Evolutionary conservation across 495 filamentous ascomycete genomes (phyloP), one percentile per base, ranked within the genome.

Genomic region (Choiromyces venosus): DNA sequence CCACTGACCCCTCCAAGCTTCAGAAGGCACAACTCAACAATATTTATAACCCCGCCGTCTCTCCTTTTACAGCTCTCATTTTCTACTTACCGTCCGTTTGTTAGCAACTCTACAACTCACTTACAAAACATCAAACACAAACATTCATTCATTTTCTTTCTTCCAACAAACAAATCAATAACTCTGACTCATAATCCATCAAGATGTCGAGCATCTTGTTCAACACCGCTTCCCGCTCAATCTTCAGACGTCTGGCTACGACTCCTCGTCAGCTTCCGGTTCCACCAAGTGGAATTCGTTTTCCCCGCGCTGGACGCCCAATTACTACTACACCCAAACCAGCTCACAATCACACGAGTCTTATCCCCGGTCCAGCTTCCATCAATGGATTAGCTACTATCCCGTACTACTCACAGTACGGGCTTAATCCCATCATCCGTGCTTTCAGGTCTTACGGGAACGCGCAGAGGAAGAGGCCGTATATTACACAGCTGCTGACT

Each of bases 401-500:
- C 76, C 14, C 74, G 69, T 33, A 77, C 74, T 52, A 25, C 52
- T 61, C 52, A 25, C 52, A 61, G 52, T 78, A 79, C 37, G 77
- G 76, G 18, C 64, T 73, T 37, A 52, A 68, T 0, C 79, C 79
- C 18, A 44, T 81, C 33, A 67, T 80, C 52, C 83, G 88, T 71
- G 84, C 87, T 1, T 88, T 94, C 69, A 83, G 87, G 75, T 89
- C 89, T 10, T 97, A 95, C 78, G 89, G 87, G 18, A 86, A 90
- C 37, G 86, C 87, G 19, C 92, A 95, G 82, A 84, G 86, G 42
- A 86, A 86, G 66, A 82, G 90, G 71, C 94, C 94, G 9, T 92
- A 91, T 80, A 82, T 86, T 12, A 96, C 92, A 5, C 94, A 97
- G 83, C 79, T 96, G 74, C 84, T 84, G 73, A 93, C 88, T 75